These are phyloP conservation scores for Hypoxylon intermedium DNA, from an alignment of 495 filamentous ascomycete genomes.

Conservation along the genomic window DNA sequence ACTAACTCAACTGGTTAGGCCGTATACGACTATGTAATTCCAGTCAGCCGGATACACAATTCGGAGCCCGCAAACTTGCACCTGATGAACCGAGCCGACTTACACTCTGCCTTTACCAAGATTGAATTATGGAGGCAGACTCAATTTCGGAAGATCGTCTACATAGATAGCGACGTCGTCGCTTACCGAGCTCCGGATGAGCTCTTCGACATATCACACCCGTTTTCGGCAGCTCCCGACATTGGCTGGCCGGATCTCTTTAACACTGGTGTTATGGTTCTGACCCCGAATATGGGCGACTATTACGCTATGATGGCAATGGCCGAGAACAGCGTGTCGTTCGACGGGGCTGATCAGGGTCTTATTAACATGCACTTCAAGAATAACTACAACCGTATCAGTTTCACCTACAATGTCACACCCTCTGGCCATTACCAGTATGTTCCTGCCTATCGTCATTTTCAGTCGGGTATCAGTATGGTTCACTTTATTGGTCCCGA, in stretches of 20 bases:
- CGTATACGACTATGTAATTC: conserved; percentile 87
- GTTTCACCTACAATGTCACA: conserved; percentile 96
- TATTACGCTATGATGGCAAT: conserved; percentile 84
- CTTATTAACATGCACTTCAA: conserved; percentile 94
- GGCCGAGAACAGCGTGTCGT: conserved; percentile 85
- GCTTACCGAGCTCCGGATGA: conserved; percentile 89
- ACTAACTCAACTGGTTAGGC: conserved; percentile 56
- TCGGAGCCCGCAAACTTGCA: conserved; percentile 79
- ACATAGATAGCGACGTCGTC: conserved; percentile 90
- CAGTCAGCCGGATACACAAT: conserved; percentile 79
- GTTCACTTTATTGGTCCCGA: conserved; percentile 92
- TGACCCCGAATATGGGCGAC: conserved; percentile 85
- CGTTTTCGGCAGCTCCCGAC: conserved; percentile 91
- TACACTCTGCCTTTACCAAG: conserved; percentile 93
- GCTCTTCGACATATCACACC: conserved; percentile 76
- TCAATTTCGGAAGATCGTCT: conserved; percentile 89
- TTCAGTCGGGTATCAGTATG: conserved; percentile 82
- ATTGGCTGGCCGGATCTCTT: conserved; percentile 99
- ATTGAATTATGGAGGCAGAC: conserved; percentile 91
- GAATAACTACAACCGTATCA: conserved; percentile 80
- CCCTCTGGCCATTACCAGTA: conserved; percentile 95
- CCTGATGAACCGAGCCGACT: conserved; percentile 89
- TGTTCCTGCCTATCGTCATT: conserved; percentile 91
- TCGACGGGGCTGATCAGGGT: conserved; percentile 97
- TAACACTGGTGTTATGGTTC: conserved; percentile 94